phyloP scores from a whole-genome alignment of 75 land plant genomes.

The Larix kaempferi region DNA sequence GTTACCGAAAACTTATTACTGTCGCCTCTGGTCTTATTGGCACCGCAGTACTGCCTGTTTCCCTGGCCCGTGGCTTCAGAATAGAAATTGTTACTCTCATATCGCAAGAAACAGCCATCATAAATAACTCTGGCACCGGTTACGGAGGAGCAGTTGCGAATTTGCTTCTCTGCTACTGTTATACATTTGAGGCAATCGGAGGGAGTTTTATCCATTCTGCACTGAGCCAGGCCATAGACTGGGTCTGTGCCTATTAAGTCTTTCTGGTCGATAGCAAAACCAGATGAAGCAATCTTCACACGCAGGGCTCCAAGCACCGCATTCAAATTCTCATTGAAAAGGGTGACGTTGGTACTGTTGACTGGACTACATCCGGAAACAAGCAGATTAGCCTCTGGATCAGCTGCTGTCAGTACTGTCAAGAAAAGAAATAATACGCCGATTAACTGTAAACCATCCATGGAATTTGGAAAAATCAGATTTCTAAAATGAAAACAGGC shows the following conservation, averaged over 20 bases:
- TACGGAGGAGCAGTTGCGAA: no score
- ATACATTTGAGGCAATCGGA: no score
- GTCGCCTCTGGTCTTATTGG: no score
- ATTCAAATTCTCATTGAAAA: slow-evolving; percentile 29
- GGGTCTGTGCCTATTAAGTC: no score
- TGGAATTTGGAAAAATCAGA: no score
- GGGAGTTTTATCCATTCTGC: not conserved
- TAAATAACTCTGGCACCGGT: slow-evolving; percentile 39
- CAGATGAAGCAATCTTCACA: not conserved
- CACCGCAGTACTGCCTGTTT: slow-evolving; percentile 13
- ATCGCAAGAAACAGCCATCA: slow-evolving; percentile 45
- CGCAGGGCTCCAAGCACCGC: slow-evolving; percentile 18
- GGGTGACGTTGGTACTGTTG: slow-evolving; percentile 22
- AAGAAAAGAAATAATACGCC: no score
- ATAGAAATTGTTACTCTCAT: slow-evolving; percentile 32
- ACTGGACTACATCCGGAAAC: slow-evolving; percentile 27
- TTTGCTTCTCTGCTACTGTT: no score
- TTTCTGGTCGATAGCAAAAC: no score
- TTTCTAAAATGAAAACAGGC: no score
- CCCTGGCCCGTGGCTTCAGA: slow-evolving; percentile 14
- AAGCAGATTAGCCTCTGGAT: slow-evolving; percentile 28
- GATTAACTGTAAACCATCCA: no score
- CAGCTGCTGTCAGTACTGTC: not conserved
- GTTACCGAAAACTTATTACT: no score
- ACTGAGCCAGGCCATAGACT: no score